Base-by-base conservation (phyloP, 192 early-diverging fungal genomes). In the Allomyces macrogynus region DNA sequence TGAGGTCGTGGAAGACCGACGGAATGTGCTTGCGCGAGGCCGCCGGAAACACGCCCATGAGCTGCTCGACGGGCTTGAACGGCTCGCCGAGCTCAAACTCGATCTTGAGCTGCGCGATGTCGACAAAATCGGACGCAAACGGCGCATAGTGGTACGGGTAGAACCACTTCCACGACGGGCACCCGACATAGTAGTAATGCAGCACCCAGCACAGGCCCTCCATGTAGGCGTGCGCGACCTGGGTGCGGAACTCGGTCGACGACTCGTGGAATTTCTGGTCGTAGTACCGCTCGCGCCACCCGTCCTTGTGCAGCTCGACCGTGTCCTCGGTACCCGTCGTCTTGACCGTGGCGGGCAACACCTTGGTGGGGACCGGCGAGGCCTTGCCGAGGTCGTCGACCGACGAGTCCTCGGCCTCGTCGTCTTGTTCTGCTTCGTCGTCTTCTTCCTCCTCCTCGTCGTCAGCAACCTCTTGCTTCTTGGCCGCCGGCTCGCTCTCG, bases 81-180 rank as follows among this genome's bases (percentile, higher is more conserved):
- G 96, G 96, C 27, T 68, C 68, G 42, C 91, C 91, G 22, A 86
- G 78, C 49, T 86, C 81, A 65, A 97, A 99, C 43, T 81, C 72
- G 20, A 90, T 70, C 62, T 77, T 68, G 16, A 57, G 16, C 16
- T 57, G 16, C 12, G 16, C 49, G 9, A 57, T 14, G 0, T 14
- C 49, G 1, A 14, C 72, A 62, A 87, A 77, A 75, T 92, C 92
- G 43, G 90, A 88, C 23, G 93, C 88, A 74, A 89, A 90, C 10
- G 93, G 96, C 20, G 95, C 85, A 68, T 99, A 99, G 72, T 99
- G 90, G 76, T 88, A 95, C 10, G 95, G 95, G 67, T 89, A 99
- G 78, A 84, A 99, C 95, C 95, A 97, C 40, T 88, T 84, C 96
- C 96, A 99, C 12, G 92, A 95, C 65, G 86, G 86, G 26, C 92